Base-by-base conservation (phyloP, 2,329 filamentous ascomycete genomes). In the Septoria linicola region DNA sequence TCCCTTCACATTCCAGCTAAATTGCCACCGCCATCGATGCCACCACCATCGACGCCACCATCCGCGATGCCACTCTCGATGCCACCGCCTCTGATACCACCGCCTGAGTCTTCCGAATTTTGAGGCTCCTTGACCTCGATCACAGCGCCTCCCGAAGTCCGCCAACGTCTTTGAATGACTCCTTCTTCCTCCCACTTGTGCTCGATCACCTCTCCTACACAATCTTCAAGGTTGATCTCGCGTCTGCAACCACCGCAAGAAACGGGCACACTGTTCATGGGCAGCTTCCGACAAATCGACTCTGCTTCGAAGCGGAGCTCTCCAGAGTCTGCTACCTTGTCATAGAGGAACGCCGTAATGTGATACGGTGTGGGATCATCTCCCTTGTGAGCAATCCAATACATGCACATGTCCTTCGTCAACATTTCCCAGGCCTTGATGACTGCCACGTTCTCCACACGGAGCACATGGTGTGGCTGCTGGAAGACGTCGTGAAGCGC, bases 351-450 rank as follows among this genome's bases (percentile, higher is more conserved):
- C 13, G 36, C 27, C 6, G 36, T 40, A 17, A 48, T 17, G 35
- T 35, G 41, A 13, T 21, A 23, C 8, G 35, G n/a, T 17, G 20
- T 40, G 13, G 31, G 16, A 11, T 13, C 25, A 16, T 34, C 16
- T 21, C 30, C 16, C n/a, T 31, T 36, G 17, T 16, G 13, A 8
- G 30, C 44, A 14, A 40, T 25, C 44, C 44, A 48, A 25, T 40
- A 32, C 44, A 48, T 48, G 44, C 25, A 48, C 5, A 21, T 20
- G 3, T 36, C 36, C 25, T 20, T 41, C 1, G 44, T 48, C 35
- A 48, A 31, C 8, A 25, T 34, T 35, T 48, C 44, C 25, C 27
- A 48, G 4, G 44, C 35, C 25, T 48, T 40, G 36, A 48, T 41
- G 36, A 48, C 36, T 3, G 27, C 17, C 5, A 48, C n/a, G 27